Percentiles rank a stretch among this genome's conserved stretches.
phyloP scores from a whole-genome alignment of 2,329 filamentous ascomycete species.

The Ophiostoma ips region DNA sequence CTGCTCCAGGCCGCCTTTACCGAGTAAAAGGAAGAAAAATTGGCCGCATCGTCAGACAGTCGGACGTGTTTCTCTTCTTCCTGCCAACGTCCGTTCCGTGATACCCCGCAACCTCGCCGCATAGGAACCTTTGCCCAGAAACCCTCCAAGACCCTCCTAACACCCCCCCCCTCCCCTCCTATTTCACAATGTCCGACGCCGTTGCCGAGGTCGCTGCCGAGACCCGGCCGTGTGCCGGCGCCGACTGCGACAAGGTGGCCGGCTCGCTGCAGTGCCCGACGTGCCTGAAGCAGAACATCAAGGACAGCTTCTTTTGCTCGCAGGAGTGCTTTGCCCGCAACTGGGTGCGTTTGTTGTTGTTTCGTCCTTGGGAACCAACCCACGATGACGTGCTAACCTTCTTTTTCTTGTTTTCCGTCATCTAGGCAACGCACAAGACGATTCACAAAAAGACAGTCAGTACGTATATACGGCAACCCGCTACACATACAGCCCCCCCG shows the following conservation, averaged over 20 bases:
- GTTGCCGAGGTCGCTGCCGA: constrained; percentile 33
- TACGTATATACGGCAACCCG: not conserved
- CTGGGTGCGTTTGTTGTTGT: constrained; percentile 50
- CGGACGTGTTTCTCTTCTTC: too few relatives aligned
- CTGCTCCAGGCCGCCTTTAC: not conserved
- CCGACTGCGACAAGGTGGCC: constrained; percentile 77
- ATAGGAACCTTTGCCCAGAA: too few relatives aligned
- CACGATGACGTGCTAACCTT: not conserved
- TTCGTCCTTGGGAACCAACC: not conserved
- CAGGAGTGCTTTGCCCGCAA: constrained; percentile 98
- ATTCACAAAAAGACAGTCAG: constrained; percentile 55
- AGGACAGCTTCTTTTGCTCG: constrained; percentile 92
- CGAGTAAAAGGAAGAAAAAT: not conserved
- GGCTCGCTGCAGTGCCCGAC: constrained; percentile 84
- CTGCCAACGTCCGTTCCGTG: too few relatives aligned
- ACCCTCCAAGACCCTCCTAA: too few relatives aligned
- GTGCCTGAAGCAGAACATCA: constrained; percentile 74
- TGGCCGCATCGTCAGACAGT: not conserved
- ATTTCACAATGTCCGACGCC: constrained; percentile 32
- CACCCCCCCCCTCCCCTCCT: not conserved
- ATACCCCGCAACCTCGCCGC: too few relatives aligned
- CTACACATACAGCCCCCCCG: too few relatives aligned
- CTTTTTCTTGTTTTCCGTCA: too few relatives aligned
- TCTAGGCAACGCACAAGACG: constrained; percentile 71
- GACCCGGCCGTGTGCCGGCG: constrained; percentile 63